Evolutionary conservation across 345 rosid genomes (phyloP).

Genomic region (Citrus sp.): DNA sequence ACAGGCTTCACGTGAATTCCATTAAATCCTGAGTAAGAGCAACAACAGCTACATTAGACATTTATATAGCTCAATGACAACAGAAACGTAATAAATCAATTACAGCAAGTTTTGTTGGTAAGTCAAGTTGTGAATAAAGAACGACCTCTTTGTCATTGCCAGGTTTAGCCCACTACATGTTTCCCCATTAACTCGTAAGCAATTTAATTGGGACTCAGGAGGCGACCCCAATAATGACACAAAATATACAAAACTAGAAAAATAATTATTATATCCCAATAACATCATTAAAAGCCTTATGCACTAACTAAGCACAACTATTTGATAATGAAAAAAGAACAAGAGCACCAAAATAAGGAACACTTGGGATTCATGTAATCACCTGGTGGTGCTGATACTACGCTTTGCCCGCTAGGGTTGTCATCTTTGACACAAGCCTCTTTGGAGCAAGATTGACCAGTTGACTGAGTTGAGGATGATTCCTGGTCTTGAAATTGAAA

Average conservation of each 20-base stretch:
- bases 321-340: not conserved
- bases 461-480: conserved; percentile 66
- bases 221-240: not conserved
- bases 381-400: conserved; percentile 32
- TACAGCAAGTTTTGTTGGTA: not conserved
- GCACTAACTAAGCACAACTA: not conserved
- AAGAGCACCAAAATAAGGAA: not conserved
- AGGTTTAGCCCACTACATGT: not conserved
- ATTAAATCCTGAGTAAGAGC: conserved; percentile 41
- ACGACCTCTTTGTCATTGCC: not conserved
- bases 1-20: conserved; percentile 34
- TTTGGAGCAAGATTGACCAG: conserved; percentile 62
- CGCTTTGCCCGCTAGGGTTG: conserved; percentile 26
- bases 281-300: not conserved
- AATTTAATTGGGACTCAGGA: not conserved
- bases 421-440: conserved; percentile 48
- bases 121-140: not conserved
- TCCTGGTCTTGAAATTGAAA: conserved; percentile 63
- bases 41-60: conserved; percentile 12
- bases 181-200: not conserved
- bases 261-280: not conserved
- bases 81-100: not conserved
- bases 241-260: not conserved
- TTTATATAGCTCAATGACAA: not conserved
- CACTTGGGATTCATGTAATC: not conserved